Evolutionary conservation across 202 grass and related monocot genomes (phyloP).

Genomic region (Elaeis oleifera): DNA sequence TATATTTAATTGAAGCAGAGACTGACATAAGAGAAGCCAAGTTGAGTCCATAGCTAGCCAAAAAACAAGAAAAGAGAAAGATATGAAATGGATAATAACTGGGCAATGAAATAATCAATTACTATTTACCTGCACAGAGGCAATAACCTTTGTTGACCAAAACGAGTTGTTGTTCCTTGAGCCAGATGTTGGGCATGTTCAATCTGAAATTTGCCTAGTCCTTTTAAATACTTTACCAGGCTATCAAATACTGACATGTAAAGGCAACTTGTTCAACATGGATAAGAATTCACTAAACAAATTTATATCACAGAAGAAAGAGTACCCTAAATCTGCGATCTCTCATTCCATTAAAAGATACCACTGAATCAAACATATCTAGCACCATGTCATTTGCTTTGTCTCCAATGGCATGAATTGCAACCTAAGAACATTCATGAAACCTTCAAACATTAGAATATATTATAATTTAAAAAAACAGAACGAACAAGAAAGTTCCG

Average conservation of each 20-base stretch:
- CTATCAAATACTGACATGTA: too few relatives aligned
- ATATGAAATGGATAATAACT: constrained; percentile 1
- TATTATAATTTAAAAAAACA: too few relatives aligned
- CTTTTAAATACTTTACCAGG: too few relatives aligned
- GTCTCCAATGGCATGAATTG: constrained; percentile 94
- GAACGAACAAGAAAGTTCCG: constrained; percentile 4
- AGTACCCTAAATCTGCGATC: constrained; percentile 74
- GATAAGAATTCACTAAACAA: neutral
- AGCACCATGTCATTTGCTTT: constrained; percentile 83
- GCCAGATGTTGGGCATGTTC: constrained; percentile 93
- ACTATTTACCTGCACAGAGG: constrained; percentile 64
- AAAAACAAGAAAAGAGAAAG: neutral
- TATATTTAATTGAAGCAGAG: too few relatives aligned
- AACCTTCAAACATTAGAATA: too few relatives aligned
- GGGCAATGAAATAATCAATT: constrained; percentile 2
- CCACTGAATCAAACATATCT: constrained; percentile 46
- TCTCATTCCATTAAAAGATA: constrained; percentile 52
- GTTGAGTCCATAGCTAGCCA: too few relatives aligned
- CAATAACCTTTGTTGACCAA: constrained; percentile 64
- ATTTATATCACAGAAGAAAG: neutral
- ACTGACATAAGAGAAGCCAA: too few relatives aligned
- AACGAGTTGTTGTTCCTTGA: constrained; percentile 44
- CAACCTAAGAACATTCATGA: constrained; percentile 32
- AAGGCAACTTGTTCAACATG: too few relatives aligned
- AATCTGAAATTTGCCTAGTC: constrained; percentile 38